Base-by-base conservation (phyloP, 441 rosid genomes). In the Gossypium gossypioides region DNA sequence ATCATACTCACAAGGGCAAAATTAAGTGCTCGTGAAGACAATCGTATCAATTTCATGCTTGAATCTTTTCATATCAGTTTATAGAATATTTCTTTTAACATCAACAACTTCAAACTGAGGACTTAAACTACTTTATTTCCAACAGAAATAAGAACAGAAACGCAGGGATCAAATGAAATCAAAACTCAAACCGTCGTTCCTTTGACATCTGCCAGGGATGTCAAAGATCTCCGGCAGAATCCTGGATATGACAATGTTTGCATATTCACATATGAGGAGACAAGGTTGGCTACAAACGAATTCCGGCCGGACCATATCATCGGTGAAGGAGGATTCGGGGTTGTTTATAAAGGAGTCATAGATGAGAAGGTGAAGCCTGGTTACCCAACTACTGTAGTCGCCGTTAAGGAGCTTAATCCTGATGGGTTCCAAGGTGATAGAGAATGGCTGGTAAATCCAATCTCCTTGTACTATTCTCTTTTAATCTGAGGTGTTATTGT, bases 311-410 rank as follows among this genome's bases (percentile, higher is more conserved):
- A 91, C 83, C 84, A 78, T 67, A 89, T 95, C 32, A 89, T 95
- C 1, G 99, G 99, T 0, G 97, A 92, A 56, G 99, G 99, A 69
- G 99, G 99, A 19, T 95, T 95, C 65, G 98, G 99, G 37, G 88
- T 88, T 34, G 99, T 95, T 57, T 91, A 92, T 57, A 92, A 88
- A 81, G 98, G 99, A 61, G 83, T 89, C 66, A 72, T 95, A 44
- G 97, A 95, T 75, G 88, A 83, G 50, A 83, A 56, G 44, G 84
- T 91, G 57, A 84, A 95, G 80, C 75, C 78, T 59, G 95, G 90
- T 66, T 91, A 84, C 76, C 68, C 78, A 64, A 79, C 91, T 44
- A 83, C 87, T 0, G 66, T 76, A 71, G 98, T 95, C 58, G 99
- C 98, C 21, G 86, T 95, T 58, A 95, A 95, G 84, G 90, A 92